Base-by-base conservation (phyloP, 305 asterid species). In the Solanum chacoense region DNA sequence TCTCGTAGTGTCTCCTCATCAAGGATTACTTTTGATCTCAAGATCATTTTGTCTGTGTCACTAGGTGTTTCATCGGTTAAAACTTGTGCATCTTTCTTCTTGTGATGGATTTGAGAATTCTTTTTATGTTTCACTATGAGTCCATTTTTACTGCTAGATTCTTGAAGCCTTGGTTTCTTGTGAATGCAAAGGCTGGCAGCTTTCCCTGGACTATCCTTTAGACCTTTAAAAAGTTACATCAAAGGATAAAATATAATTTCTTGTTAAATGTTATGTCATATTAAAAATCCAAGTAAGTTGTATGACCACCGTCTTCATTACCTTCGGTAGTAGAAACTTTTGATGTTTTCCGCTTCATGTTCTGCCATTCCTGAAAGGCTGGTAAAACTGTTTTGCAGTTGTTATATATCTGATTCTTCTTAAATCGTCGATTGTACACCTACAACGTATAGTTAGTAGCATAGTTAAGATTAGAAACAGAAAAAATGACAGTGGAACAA, bases 1-100 rank as follows among this genome's bases (percentile, higher is more conserved):
- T 78, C 88, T 88, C 63, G 71, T 75, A 88, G 34, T 34, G 89
- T 88, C 78, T 72, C 63, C 36, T 88, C 76, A 55, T 87, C 90
- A 79, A 85, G 89, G 55, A 75, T 87, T 22, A 89, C 89, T 85
- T 85, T 91, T 65, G 88, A 29, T 45, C 13, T 86, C 16, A 74
- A 85, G 84, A 37, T 86, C 88, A 37, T 29, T 88, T 69, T 79
- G 28, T 36, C 38, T 13, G 14, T 85, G 37, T 75, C 28, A 32
- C n/a, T 22, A 24, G 77, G 45, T 45, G 36, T 80, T 80, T 87
- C 73, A 40, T 74, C 42, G 84, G 7, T 34, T 59, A 86, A 79
- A 31, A 59, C 83, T 73, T 28, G 26, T 59, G 81, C 65, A 26
- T 42, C 50, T 16, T 87, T 87, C 89, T 78, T 67, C 26, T 29